A percentile compares a stretch with the other conserved stretches of the same genome.
Evolutionary conservation across 768 basidiomycete species (phyloP).

Genomic region (Panellus pusillus): DNA sequence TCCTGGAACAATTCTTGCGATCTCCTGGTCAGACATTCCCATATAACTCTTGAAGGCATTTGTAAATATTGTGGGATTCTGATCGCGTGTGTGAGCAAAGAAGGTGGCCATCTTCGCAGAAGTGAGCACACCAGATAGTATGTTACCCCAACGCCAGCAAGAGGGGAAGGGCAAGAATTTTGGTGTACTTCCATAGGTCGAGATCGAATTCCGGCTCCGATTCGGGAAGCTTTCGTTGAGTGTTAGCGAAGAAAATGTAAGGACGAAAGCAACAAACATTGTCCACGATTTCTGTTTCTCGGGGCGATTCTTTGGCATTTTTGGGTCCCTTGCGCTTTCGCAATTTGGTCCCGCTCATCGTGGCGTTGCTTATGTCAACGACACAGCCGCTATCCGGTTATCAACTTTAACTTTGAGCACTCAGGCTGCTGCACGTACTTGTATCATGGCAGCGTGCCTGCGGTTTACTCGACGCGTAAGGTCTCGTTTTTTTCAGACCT

Average conservation of each 20-base stretch:
- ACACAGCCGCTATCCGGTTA: background rate
- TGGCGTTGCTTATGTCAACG: background rate
- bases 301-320: background rate
- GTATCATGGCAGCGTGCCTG: conserved; percentile 15
- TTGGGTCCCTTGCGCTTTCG: conserved; percentile 19
- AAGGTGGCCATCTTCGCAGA: background rate
- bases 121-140: conserved; percentile 9
- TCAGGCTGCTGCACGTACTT: too few relatives aligned
- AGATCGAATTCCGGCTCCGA: conserved; percentile 12
- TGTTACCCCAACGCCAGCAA: conserved; percentile 5
- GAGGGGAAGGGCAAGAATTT: conserved; percentile 2
- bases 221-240: background rate
- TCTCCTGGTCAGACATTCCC: conserved; percentile 10
- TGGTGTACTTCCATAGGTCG: conserved; percentile 9
- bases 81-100: background rate
- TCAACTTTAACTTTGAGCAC: too few relatives aligned
- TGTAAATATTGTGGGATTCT: conserved; percentile 18
- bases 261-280: too few relatives aligned
- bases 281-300: too few relatives aligned
- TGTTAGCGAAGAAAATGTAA: background rate
- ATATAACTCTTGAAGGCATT: conserved; percentile 14
- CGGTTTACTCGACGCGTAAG: conserved; percentile 11
- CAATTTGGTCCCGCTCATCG: conserved; percentile 9
- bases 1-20: background rate
- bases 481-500: background rate